A percentile compares a stretch with the other conserved stretches of the same genome.
Conservation (phyloP, 306 rosid genomes). For the Quercus dentata region DNA sequence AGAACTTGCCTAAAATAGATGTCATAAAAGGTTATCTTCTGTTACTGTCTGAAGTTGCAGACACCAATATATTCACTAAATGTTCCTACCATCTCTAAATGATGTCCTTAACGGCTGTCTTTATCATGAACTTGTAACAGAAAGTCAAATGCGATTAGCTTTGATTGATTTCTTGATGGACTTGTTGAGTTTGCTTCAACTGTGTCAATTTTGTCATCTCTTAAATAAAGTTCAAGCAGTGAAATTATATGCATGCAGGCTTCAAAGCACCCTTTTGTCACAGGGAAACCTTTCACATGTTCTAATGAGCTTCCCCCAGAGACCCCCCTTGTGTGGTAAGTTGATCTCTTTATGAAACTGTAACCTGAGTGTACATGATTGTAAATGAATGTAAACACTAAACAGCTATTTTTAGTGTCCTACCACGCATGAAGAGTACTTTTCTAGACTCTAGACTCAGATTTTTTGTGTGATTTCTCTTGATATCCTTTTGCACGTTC, state of each 20-base stretch:
- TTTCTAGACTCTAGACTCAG: background rate
- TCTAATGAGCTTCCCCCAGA: constrained; percentile 75
- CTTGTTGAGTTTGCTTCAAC: constrained; percentile 64
- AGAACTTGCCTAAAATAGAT: constrained; percentile 82
- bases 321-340: constrained; percentile 78
- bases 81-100: background rate
- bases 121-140: constrained; percentile 47
- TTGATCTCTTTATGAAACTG: constrained; percentile 21
- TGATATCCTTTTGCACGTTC: background rate
- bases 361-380: background rate
- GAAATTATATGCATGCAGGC: constrained; percentile 63
- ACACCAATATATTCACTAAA: background rate
- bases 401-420: background rate
- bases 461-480: background rate
- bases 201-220: background rate
- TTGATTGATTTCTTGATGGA: constrained; percentile 89
- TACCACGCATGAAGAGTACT: background rate
- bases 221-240: constrained; percentile 16
- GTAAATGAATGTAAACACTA: background rate
- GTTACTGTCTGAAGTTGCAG: background rate
- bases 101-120: constrained; percentile 28
- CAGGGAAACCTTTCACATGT: constrained; percentile 91
- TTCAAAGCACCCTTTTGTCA: constrained; percentile 94
- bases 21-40: constrained; percentile 70
- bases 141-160: constrained; percentile 77